These are phyloP conservation scores for Suillus weaverae DNA, from an alignment of 768 basidiomycete genomes.

Conservation along the genomic window DNA sequence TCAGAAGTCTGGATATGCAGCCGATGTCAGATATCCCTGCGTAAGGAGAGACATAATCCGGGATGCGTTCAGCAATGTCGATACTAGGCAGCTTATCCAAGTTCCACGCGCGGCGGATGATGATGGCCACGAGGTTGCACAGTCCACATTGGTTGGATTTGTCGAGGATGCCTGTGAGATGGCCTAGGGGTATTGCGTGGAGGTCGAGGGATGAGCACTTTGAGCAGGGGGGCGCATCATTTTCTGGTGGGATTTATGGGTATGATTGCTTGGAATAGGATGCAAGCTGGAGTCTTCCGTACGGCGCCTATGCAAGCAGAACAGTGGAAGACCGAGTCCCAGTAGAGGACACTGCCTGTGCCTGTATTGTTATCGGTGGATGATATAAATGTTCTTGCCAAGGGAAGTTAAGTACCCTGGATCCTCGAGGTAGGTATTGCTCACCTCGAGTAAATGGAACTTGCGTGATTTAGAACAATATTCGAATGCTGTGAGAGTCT, in stretches of 20 bases:
- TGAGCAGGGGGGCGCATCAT: constrained; percentile 3
- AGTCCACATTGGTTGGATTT: constrained; percentile 6
- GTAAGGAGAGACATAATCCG: not conserved
- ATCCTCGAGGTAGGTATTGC: not conserved
- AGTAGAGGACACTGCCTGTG: not conserved
- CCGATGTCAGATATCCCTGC: constrained; percentile 5
- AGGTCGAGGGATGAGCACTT: constrained; percentile 8
- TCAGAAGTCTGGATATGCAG: not conserved
- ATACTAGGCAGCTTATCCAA: not conserved
- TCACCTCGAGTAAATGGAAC: not conserved
- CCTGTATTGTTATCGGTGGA: not conserved
- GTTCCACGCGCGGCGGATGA: constrained; percentile 6
- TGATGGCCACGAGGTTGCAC: constrained; percentile 1
- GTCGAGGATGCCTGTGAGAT: constrained; percentile 3
- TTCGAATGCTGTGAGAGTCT: not conserved
- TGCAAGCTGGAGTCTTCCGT: not conserved
- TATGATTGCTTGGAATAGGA: not conserved
- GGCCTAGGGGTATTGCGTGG: not conserved
- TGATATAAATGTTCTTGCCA: not conserved
- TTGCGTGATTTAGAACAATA: not conserved
- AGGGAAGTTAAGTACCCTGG: not conserved
- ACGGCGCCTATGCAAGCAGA: not conserved
- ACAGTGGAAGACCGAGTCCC: not conserved
- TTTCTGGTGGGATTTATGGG: not conserved
- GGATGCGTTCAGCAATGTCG: not conserved